Conservation (phyloP, 176 grass and related monocot species). For the Musa beccarii region DNA sequence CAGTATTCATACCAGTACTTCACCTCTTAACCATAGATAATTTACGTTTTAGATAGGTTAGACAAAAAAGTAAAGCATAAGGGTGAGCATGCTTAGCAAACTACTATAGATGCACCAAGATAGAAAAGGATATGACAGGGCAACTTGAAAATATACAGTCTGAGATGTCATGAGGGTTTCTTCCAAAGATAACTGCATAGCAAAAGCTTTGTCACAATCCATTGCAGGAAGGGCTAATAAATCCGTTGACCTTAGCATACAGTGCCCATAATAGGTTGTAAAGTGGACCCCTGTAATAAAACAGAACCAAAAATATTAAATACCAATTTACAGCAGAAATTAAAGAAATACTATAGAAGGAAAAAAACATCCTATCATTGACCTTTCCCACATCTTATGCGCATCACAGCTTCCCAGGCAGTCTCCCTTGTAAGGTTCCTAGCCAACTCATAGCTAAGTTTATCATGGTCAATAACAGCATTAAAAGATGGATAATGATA, state of each 20-base stretch:
- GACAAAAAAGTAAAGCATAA: neutral
- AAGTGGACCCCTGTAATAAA: slow-evolving; percentile 64
- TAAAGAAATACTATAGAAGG: neutral
- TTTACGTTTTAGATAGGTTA: neutral
- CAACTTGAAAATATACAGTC: slow-evolving; percentile 95
- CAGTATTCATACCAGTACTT: too few relatives aligned
- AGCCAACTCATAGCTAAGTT: slow-evolving; percentile 65
- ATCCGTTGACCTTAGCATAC: slow-evolving; percentile 90
- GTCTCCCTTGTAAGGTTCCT: slow-evolving; percentile 81
- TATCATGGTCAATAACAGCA: slow-evolving; percentile 55
- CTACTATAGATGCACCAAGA: neutral
- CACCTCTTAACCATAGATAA: neutral
- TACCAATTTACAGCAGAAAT: neutral
- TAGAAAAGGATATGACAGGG: slow-evolving; percentile 70
- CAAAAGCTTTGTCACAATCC: slow-evolving; percentile 93
- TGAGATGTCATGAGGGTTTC: slow-evolving; percentile 77
- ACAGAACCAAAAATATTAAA: slow-evolving; percentile 12
- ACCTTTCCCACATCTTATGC: slow-evolving; percentile 98
- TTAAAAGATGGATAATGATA: slow-evolving; percentile 85
- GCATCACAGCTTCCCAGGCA: slow-evolving; percentile 98
- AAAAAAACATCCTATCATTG: neutral
- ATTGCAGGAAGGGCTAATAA: slow-evolving; percentile 96
- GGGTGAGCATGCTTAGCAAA: neutral
- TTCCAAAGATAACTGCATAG: slow-evolving; percentile 74
- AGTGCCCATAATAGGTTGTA: slow-evolving; percentile 90